phyloP scores from a whole-genome alignment of 768 basidiomycete genomes.

The Calvatia gigantea region DNA sequence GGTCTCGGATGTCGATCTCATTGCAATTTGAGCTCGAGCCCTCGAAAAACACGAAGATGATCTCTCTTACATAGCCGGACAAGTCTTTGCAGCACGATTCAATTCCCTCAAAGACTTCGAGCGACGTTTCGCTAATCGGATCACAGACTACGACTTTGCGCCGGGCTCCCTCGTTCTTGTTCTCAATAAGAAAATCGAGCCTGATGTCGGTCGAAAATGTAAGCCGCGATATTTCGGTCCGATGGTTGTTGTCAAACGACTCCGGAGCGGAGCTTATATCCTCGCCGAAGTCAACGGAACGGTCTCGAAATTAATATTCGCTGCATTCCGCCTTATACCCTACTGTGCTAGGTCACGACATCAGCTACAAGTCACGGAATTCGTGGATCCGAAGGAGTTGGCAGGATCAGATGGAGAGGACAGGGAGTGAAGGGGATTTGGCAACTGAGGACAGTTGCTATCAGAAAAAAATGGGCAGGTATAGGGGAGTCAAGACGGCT shows the following conservation, averaged over 20 bases:
- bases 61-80: slow-evolving; percentile 4
- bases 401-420: not conserved
- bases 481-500: no score
- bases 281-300: slow-evolving; percentile 23
- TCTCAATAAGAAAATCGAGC: slow-evolving; percentile 29
- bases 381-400: not conserved
- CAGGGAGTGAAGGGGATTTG: no score
- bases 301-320: slow-evolving; percentile 19
- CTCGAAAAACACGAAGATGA: slow-evolving; percentile 18
- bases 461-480: not conserved
- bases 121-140: slow-evolving; percentile 16
- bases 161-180: slow-evolving; percentile 31
- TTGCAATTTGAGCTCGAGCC: slow-evolving; percentile 11
- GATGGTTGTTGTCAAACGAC: slow-evolving; percentile 24
- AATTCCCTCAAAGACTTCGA: slow-evolving; percentile 23
- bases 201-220: slow-evolving; percentile 25
- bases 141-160: slow-evolving; percentile 24
- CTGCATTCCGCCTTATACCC: slow-evolving; percentile 24
- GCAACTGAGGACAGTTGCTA: not conserved
- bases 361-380: not conserved
- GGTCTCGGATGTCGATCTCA: slow-evolving; percentile 12
- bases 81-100: slow-evolving; percentile 9
- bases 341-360: slow-evolving; percentile 16
- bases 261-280: slow-evolving; percentile 23
- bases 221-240: slow-evolving; percentile 31